Conservation (phyloP, 768 basidiomycete species). For the Tylopilus sp. region DNA sequence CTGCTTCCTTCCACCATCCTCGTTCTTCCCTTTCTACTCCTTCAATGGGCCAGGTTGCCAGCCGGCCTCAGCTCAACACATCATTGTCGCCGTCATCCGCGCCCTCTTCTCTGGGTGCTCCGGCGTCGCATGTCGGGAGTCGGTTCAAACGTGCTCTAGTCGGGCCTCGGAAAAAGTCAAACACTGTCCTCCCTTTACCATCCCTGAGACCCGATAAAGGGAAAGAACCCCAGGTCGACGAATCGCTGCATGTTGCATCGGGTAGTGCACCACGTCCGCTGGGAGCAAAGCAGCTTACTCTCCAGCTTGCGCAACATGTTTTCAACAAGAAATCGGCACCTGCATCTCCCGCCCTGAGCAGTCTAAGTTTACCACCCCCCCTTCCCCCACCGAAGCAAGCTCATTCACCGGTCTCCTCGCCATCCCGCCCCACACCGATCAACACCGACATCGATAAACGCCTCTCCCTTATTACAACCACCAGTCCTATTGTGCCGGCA, state of each 20-base stretch:
- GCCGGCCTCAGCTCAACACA: slow-evolving; percentile 28
- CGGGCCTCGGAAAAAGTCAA: slow-evolving; percentile 34
- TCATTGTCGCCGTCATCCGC: slow-evolving; percentile 27
- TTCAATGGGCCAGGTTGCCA: slow-evolving; percentile 34
- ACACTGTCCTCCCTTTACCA: slow-evolving; percentile 14
- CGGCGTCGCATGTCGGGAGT: slow-evolving; percentile 22
- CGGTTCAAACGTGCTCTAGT: slow-evolving; percentile 31
- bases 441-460: slow-evolving; percentile 35
- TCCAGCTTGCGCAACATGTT: slow-evolving; percentile 45
- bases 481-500: slow-evolving; percentile 58
- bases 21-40: slow-evolving; percentile 25
- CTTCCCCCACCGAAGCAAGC: slow-evolving; percentile 39
- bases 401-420: slow-evolving; percentile 13
- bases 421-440: slow-evolving; percentile 23
- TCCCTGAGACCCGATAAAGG: slow-evolving; percentile 21
- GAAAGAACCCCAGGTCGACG: slow-evolving; percentile 21
- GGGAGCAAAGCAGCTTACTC: slow-evolving; percentile 35
- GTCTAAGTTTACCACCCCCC: slow-evolving; percentile 30
- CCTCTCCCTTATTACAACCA: slow-evolving; percentile 47
- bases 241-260: slow-evolving; percentile 10
- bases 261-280: slow-evolving; percentile 20
- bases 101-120: slow-evolving; percentile 20
- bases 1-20: slow-evolving; percentile 24
- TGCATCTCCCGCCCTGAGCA: slow-evolving; percentile 32
- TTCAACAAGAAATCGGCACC: slow-evolving; percentile 39